Evolutionary conservation across 139 green algal species (phyloP).

Genomic region (Diplosphaera chodatii): DNA sequence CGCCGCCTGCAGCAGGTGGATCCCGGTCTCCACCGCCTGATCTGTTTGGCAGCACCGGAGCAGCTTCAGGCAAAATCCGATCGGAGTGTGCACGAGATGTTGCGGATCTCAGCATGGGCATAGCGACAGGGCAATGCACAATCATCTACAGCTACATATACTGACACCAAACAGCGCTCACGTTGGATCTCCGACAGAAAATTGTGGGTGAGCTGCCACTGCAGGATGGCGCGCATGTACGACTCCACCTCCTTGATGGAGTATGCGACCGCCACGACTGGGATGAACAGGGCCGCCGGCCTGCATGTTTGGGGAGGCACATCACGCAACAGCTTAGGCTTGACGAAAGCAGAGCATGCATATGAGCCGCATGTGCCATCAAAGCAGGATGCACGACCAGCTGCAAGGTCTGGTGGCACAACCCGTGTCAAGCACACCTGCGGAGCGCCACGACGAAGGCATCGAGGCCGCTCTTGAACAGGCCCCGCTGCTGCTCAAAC

Average conservation of each 20-base stretch:
- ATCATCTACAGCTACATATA: too few relatives aligned
- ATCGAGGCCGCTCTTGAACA: not conserved
- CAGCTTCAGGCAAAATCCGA: not conserved
- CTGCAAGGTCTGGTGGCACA: too few relatives aligned
- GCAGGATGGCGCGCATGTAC: not conserved
- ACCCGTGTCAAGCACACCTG: too few relatives aligned
- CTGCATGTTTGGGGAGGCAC: too few relatives aligned
- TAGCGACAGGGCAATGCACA: not conserved
- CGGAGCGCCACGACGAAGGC: not conserved
- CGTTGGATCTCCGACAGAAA: not conserved
- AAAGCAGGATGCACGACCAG: too few relatives aligned
- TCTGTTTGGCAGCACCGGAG: constrained; percentile 3
- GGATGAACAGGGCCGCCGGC: not conserved
- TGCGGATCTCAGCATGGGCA: too few relatives aligned
- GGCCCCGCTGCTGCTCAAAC: not conserved
- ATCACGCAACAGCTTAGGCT: too few relatives aligned
- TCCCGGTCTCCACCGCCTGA: not conserved
- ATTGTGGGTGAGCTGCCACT: not conserved
- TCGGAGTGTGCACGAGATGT: not conserved
- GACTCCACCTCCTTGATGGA: not conserved
- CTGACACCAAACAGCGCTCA: too few relatives aligned
- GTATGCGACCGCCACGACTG: not conserved
- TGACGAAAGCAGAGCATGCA: too few relatives aligned
- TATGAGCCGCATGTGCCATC: too few relatives aligned
- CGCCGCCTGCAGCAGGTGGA: not conserved